Evolutionary conservation across 371 early-diverging fungal genomes (phyloP), one percentile per base, ranked within the genome.

Genomic region (Batkoa obscura): DNA sequence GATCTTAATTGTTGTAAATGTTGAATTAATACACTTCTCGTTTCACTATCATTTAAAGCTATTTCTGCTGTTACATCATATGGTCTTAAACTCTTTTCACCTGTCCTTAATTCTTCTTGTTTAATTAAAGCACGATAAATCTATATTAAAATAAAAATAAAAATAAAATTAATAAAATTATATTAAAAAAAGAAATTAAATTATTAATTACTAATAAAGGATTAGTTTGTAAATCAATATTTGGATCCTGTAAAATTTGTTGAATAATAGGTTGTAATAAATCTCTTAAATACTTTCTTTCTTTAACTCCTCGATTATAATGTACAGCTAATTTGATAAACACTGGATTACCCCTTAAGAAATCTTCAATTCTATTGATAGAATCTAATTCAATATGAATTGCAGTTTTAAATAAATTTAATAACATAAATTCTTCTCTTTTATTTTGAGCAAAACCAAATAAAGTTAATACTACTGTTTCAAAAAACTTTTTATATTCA

Each of bases 401-500:
- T 23, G 88, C 83, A n/a, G 78, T 71, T 80, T 91, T 84, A 70
- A 98, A 88, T 58, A 99, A 70, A 63, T 88, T 89, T 52, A 97
- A 80, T 60, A 98, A 69, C 55, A 97, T 64, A 61, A 90, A 99
- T 69, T 99, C 99, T 62, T 99, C 99, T 17, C 97, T 77, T 10
- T 79, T 75, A 65, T 92, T 89, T 60, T 94, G 93, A 0, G 90
- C 96, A 71, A 89, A 92, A 1, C 94, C 93, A 68, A 88, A 99
- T 45, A 99, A 64, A n/a, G 92, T 81, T 41, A 98, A 64, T 2
- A 95, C 86, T 0, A 87, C 85, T 4, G 84, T 76, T 62, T 94
- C 94, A 30, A 94, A 78, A 53, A 93, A 79, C 65, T 80, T 79
- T 58, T 80, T 83, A 48, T 71, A 70, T 45, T 75, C 56, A 8